Evolutionary conservation across 177 flowering plant genomes (phyloP), one percentile per base, ranked within the genome.

Genomic region (Vitis hybrid): DNA sequence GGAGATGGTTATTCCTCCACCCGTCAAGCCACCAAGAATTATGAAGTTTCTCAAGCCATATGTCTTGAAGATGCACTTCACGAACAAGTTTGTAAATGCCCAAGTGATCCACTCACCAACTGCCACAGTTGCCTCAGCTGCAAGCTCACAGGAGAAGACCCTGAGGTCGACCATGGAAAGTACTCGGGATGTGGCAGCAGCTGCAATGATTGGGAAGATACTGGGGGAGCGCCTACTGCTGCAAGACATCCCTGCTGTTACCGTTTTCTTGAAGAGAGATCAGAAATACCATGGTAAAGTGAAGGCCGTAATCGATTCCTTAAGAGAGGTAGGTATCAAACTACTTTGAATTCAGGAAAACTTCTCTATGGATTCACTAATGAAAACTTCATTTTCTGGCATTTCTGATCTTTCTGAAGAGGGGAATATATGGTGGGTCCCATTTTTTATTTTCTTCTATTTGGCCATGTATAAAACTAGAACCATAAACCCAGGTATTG

Each of bases 201-300:
- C 92, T 33, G 85, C 80, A n/a, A 80, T 80, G 71, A 88, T 88
- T 20, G 90, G 92, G 58, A 88, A 85, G 78, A 59, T 88, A 51
- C 71, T 87, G n/a, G 92, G 82, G 50, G 92, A 87, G 66, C 83
- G 92, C 11, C 76, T 88, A 47, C 70, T 85, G 68, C 73, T 69
- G 11, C 81, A 78, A 56, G 82, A 74, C 50, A 85, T 88, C 28
- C 87, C 89, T 62, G 92, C 92, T 59, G 84, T 88, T 62, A n/a
- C 84, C n/a, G 76, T 88, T 44, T 67, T 69, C 71, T 78, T 82
- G 57, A 84, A 82, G 69, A 82, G 82, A 71, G 85, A 87, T 11
- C 90, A 86, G 66, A 85, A 65, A 58, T 88, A 88, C 62, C 92
- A 88, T 76, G 92, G 92, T 9, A 88, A 87, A 77, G 84, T 85